These are phyloP conservation scores for Amanita phalloides DNA, from an alignment of 768 basidiomycete species.

Conservation along the genomic window DNA sequence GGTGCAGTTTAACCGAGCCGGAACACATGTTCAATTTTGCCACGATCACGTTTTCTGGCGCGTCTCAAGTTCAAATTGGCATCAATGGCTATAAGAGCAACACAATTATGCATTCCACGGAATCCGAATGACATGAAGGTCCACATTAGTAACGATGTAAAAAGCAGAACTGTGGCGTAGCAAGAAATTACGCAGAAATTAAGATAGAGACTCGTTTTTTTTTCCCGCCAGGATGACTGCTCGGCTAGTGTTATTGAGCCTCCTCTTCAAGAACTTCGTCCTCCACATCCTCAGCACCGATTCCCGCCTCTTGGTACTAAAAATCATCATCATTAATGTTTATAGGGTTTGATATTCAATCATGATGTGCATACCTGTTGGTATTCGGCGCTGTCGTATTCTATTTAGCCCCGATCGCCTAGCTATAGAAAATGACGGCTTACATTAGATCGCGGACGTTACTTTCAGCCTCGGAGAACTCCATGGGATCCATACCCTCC, in stretches of 20 bases:
- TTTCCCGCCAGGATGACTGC: neutral
- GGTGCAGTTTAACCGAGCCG: neutral
- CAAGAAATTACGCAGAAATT: neutral
- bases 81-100: neutral
- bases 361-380: slow-evolving; percentile 49
- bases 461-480: slow-evolving; percentile 84
- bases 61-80: no score
- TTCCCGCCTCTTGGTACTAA: slow-evolving; percentile 25
- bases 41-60: no score
- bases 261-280: slow-evolving; percentile 10
- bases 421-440: slow-evolving; percentile 17
- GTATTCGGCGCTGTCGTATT: slow-evolving; percentile 64
- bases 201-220: neutral
- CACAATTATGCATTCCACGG: neutral
- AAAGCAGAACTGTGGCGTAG: neutral
- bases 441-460: slow-evolving; percentile 75
- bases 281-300: slow-evolving; percentile 14
- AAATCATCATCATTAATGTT: neutral
- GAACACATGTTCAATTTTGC: no score
- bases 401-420: neutral
- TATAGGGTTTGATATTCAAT: neutral
- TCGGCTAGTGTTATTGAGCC: slow-evolving; percentile 9
- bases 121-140: neutral
- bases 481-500: slow-evolving; percentile 85
- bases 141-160: slow-evolving; percentile 3